These are phyloP conservation scores for Dactylonectria estremocensis DNA, from an alignment of 2,329 filamentous ascomycete species.

Conservation along the genomic window DNA sequence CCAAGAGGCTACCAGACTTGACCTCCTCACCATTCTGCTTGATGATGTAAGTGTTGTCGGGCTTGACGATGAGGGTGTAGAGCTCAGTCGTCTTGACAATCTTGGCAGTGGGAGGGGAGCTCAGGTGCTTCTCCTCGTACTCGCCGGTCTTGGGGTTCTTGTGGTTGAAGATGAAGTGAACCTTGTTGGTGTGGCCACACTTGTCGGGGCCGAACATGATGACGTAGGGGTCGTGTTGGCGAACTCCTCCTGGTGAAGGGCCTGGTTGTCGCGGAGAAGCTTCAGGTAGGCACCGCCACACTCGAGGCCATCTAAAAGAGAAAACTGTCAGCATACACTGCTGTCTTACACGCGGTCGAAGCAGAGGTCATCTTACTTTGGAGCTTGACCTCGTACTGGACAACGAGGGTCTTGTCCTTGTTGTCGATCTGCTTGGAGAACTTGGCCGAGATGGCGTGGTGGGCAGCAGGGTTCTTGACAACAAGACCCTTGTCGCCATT, in stretches of 20 bases:
- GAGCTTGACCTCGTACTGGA: conserved; percentile 99
- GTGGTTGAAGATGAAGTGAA: conserved; percentile 99
- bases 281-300: conserved; percentile 99
- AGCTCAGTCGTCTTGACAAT: conserved; percentile 94
- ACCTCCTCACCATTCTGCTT: conserved; percentile 90
- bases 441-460: conserved; percentile 99
- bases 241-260: conserved; percentile 97
- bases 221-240: conserved; percentile 97
- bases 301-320: conserved; percentile 83
- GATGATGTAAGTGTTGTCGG: conserved; percentile 95
- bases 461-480: conserved; percentile 96
- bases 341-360: neutral
- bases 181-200: conserved; percentile 99
- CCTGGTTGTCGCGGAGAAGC: conserved; percentile 97
- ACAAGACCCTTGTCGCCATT: conserved; percentile 97
- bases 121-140: conserved; percentile 99
- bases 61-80: conserved; percentile 96
- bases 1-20: conserved; percentile 91
- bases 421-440: conserved; percentile 97
- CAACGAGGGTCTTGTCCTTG: conserved; percentile 96
- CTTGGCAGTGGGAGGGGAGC: conserved; percentile 84
- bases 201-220: conserved; percentile 99
- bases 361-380: conserved; percentile 77
- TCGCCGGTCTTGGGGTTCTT: conserved; percentile 99
- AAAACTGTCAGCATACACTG: conserved; percentile 50